Conservation (phyloP, 306 rosid species). For the Dalbergia cultrata region DNA sequence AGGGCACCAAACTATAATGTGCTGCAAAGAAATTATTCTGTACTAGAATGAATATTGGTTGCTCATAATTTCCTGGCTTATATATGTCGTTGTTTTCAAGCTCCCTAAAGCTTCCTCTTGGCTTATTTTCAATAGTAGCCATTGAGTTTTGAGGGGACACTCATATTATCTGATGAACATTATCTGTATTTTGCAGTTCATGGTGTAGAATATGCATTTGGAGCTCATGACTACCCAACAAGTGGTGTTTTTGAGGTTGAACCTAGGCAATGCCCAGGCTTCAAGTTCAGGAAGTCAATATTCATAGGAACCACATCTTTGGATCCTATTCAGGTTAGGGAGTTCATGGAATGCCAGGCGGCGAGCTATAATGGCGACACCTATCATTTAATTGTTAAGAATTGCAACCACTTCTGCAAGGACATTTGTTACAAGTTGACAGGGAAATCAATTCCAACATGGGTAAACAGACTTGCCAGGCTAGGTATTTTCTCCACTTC, state of each 20-base stretch:
- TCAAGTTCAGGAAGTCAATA: conserved; percentile 92
- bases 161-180: conserved; percentile 42
- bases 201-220: conserved; percentile 95
- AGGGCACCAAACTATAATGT: conserved; percentile 21
- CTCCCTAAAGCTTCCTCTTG: conserved; percentile 2
- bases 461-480: conserved; percentile 95
- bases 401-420: conserved; percentile 98
- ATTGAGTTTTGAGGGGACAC: conserved; percentile 27
- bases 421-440: conserved; percentile 89
- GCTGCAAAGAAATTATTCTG: background rate
- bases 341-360: conserved; percentile 88
- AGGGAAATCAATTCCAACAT: conserved; percentile 91
- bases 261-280: conserved; percentile 97
- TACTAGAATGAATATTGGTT: background rate
- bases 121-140: background rate
- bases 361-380: conserved; percentile 85
- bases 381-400: conserved; percentile 93
- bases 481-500: conserved; percentile 73
- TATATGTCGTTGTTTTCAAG: conserved; percentile 1
- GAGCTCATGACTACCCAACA: conserved; percentile 95
- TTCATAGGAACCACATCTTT: conserved; percentile 87
- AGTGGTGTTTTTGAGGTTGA: conserved; percentile 99
- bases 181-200: conserved; percentile 70
- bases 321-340: conserved; percentile 82
- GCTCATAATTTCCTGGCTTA: conserved; percentile 7